Evolutionary conservation across 345 rosid genomes (phyloP).

Genomic region (Rhodomyrtus tomentosa): DNA sequence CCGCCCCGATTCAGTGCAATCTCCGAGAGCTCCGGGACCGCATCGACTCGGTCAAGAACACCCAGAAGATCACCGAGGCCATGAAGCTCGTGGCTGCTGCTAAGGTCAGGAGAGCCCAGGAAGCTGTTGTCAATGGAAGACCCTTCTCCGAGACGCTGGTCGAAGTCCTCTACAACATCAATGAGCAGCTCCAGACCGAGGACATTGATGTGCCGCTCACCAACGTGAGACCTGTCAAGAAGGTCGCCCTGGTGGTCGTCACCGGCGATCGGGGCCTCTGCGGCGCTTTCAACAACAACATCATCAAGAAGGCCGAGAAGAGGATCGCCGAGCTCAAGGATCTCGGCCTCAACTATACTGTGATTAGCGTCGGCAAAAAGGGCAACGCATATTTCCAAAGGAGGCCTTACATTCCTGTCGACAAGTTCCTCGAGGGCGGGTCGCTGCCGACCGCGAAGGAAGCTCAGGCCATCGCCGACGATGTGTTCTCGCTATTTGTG

Average conservation of each 20-base stretch:
- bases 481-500: conserved; percentile 57
- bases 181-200: conserved; percentile 82
- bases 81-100: conserved; percentile 99
- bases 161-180: conserved; percentile 89
- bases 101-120: conserved; percentile 94
- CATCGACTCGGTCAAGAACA: conserved; percentile 75
- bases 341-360: conserved; percentile 51
- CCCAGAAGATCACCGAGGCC: conserved; percentile 96
- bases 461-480: conserved; percentile 64
- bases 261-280: conserved; percentile 93
- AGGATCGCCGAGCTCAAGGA: conserved; percentile 60
- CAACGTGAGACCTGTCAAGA: conserved; percentile 82
- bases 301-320: conserved; percentile 71
- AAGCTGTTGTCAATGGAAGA: conserved; percentile 80
- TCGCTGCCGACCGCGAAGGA: conserved; percentile 58
- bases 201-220: conserved; percentile 80
- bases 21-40: conserved; percentile 79
- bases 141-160: conserved; percentile 93
- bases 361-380: conserved; percentile 88
- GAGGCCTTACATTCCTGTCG: conserved; percentile 56
- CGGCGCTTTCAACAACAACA: conserved; percentile 60
- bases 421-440: conserved; percentile 29
- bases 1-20: conserved; percentile 48
- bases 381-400: conserved; percentile 70
- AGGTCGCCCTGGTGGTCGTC: conserved; percentile 82